Evolutionary conservation across 176 grass and related monocot species (phyloP).

Genomic region (Tillandsia fasciculata): DNA sequence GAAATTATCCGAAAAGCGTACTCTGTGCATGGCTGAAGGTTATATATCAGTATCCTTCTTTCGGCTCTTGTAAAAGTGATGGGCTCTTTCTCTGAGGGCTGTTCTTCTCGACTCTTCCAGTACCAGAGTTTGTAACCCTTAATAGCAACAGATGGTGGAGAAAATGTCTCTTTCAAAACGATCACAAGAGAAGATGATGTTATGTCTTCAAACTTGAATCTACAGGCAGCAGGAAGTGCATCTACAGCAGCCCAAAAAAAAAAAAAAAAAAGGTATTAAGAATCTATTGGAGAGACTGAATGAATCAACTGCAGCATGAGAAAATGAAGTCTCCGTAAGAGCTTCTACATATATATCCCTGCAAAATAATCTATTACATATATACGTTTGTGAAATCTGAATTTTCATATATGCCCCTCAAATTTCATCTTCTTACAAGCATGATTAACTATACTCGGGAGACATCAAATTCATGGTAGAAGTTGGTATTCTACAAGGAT

Average conservation of each 20-base stretch:
- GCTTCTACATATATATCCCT: not conserved
- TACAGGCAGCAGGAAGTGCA: conserved; percentile 85
- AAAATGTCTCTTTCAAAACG: conserved; percentile 63
- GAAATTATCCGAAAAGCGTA: conserved; percentile 92
- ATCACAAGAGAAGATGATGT: conserved; percentile 63
- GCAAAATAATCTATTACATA: no score
- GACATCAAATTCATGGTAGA: not conserved
- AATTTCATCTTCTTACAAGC: conserved; percentile 7
- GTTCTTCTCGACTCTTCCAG: conserved; percentile 57
- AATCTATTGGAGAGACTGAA: conserved; percentile 20
- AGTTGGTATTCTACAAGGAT: not conserved
- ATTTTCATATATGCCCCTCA: no score
- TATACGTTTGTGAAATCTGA: no score
- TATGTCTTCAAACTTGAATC: conserved; percentile 75
- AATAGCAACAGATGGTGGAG: conserved; percentile 37
- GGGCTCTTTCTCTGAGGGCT: conserved; percentile 43
- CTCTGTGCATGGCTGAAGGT: conserved; percentile 84
- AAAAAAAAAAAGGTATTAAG: no score
- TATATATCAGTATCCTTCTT: conserved; percentile 69
- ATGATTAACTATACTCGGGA: no score
- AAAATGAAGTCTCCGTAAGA: conserved; percentile 10
- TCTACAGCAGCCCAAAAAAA: conserved; percentile 30
- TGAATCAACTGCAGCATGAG: conserved; percentile 6
- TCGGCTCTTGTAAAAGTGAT: conserved; percentile 58
- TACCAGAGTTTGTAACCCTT: conserved; percentile 94